Percentiles rank a stretch among this genome's conserved stretches.
phyloP scores from a whole-genome alignment of 129 eudicot species.

The Flaveria ramosissima region DNA sequence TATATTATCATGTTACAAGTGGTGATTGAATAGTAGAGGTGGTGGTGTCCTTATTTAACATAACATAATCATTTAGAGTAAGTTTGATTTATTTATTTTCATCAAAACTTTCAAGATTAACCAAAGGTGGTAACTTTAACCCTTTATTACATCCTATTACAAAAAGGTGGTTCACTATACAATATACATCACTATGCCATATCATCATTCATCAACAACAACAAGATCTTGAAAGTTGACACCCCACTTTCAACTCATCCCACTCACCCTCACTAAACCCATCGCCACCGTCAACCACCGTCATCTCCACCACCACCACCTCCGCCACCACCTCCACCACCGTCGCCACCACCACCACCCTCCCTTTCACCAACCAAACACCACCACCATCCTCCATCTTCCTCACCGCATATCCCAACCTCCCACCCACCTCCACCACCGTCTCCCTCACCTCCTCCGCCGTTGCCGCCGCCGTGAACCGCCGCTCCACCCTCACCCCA shows the following conservation, averaged over 20 bases:
- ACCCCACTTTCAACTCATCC: constrained; percentile 58
- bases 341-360: constrained; percentile 42
- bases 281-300: constrained; percentile 51
- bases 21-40: too few species aligned
- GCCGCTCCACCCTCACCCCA: constrained; percentile 36
- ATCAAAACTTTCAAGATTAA: background rate
- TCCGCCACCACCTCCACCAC: constrained; percentile 64
- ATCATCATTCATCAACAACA: background rate
- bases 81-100: background rate
- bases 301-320: constrained; percentile 65
- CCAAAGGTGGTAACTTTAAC: background rate
- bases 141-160: background rate
- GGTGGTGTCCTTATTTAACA: background rate
- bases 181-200: constrained; percentile 40
- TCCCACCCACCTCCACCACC: constrained; percentile 51
- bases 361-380: constrained; percentile 61
- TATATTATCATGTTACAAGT: too few species aligned
- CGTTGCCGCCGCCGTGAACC: constrained; percentile 46
- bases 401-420: constrained; percentile 53
- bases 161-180: constrained; percentile 39
- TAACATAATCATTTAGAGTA: background rate
- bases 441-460: constrained; percentile 53
- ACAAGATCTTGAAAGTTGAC: constrained; percentile 50
- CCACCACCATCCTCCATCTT: constrained; percentile 32
- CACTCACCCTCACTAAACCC: constrained; percentile 61